Base-by-base conservation (phyloP, 2,329 filamentous ascomycete genomes). In the Colletotrichum noveboracense region DNA sequence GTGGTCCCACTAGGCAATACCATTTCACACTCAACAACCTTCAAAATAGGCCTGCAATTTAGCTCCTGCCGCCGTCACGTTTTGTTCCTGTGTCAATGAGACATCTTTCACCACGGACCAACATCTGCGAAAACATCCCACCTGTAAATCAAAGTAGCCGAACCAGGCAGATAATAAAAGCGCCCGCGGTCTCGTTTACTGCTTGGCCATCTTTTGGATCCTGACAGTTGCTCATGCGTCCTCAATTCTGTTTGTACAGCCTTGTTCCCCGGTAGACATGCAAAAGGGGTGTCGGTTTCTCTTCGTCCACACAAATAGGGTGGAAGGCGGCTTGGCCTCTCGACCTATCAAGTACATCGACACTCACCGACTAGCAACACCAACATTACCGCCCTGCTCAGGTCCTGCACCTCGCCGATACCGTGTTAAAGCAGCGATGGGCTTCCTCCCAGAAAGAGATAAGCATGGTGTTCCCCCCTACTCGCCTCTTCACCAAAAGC, bases 291-390 rank as follows among this genome's bases (percentile, higher is more conserved):
- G 65, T 34, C 56, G 26, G 21, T 62, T 52, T 56, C 24, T 32
- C 28, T 10, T 26, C n/a, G 7, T 26, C 21, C 62, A 77, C 21
- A 67, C 26, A 75, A 74, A 74, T 34, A 78, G 76, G 77, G 75
- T 10, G 71, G 58, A 52, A 76, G 66, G 71, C 75, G 77, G 72
- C 75, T 70, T 32, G 9, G 58, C 52, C 18, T 34, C 14, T 24
- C 30, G 24, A 26, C 79, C 73, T 79, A 79, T 78, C 77, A 76
- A 6, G 52, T 5, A 21, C 18, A 9, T 26, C 12, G 24, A 13
- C 8, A 7, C 10, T 66, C 43, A 34, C 28, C 30, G n/a, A 55
- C 66, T 65, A 3, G 3, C 60, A 32, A 8, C 18, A 14, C 26
- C 26, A 18, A 24, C 38, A 10, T 24, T 26, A 9, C 67, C 67